These are phyloP conservation scores for Setomelanomma holmii DNA, from an alignment of 2,329 filamentous ascomycete species.

Conservation along the genomic window DNA sequence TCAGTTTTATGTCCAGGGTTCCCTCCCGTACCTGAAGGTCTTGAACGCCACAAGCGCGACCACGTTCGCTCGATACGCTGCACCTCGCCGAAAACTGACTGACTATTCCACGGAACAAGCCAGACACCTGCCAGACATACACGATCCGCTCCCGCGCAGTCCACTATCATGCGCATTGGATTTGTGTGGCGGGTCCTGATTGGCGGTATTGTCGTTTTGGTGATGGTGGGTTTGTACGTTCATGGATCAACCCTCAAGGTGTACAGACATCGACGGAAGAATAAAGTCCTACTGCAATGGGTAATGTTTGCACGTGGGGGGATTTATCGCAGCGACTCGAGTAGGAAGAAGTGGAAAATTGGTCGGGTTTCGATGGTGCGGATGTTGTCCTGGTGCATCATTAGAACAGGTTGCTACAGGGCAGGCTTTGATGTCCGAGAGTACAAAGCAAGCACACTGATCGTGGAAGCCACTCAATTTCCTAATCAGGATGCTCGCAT, in stretches of 20 bases:
- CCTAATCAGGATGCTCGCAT: too few relatives aligned
- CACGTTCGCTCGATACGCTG: background rate
- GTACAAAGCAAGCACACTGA: too few relatives aligned
- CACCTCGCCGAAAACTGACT: background rate
- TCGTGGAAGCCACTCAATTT: too few relatives aligned
- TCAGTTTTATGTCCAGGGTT: background rate
- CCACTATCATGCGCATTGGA: constrained; percentile 7
- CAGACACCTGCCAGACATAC: background rate
- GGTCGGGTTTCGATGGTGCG: background rate
- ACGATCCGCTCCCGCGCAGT: background rate
- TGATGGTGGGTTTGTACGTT: constrained; percentile 1
- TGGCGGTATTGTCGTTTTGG: constrained; percentile 10
- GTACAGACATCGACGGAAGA: constrained; percentile 21
- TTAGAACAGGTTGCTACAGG: too few relatives aligned
- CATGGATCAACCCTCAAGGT: constrained; percentile 27
- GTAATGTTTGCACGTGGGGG: constrained; percentile 8
- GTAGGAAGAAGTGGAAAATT: background rate
- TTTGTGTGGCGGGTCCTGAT: constrained; percentile 12
- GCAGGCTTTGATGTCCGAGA: too few relatives aligned
- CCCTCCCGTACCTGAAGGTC: background rate
- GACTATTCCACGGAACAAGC: background rate
- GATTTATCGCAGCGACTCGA: background rate
- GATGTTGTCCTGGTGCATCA: background rate
- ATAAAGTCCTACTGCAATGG: constrained; percentile 10
- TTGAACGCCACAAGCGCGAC: constrained; percentile 2